Conservation (phyloP, 1,284 basidiomycete genomes). For the Leccinum griseonigrum region DNA sequence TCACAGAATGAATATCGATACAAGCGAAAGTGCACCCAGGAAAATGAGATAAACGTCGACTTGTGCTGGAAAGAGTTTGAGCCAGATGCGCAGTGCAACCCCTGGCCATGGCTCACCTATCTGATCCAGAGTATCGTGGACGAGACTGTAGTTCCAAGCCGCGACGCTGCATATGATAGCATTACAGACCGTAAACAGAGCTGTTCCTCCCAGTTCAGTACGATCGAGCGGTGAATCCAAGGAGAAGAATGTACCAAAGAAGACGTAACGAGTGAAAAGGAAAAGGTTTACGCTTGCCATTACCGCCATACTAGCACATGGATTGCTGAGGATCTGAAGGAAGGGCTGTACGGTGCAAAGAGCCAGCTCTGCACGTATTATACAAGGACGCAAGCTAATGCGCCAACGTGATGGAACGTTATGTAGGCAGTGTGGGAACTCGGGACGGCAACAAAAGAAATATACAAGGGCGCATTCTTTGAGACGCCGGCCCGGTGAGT, state of each 20-base stretch:
- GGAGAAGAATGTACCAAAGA: slow-evolving; percentile 43
- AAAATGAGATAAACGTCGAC: slow-evolving; percentile 63
- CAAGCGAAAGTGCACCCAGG: slow-evolving; percentile 56
- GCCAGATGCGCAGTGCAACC: background rate
- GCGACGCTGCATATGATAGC: slow-evolving; percentile 63
- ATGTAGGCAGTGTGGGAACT: slow-evolving; percentile 11
- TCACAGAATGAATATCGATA: slow-evolving; percentile 60
- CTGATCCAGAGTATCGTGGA: slow-evolving; percentile 28
- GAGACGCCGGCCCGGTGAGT: background rate
- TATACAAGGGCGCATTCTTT: background rate
- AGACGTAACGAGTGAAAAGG: slow-evolving; percentile 43
- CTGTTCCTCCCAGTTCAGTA: slow-evolving; percentile 36
- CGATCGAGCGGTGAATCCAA: background rate
- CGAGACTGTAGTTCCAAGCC: slow-evolving; percentile 65
- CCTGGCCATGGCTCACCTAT: slow-evolving; percentile 34
- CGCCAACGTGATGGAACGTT: slow-evolving; percentile 12
- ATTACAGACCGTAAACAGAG: slow-evolving; percentile 60
- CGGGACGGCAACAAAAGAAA: background rate
- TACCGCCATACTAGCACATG: slow-evolving; percentile 29
- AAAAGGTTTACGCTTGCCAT: slow-evolving; percentile 29
- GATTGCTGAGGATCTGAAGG: slow-evolving; percentile 19
- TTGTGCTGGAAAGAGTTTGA: slow-evolving; percentile 34
- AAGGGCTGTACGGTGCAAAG: slow-evolving; percentile 33
- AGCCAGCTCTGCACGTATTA: slow-evolving; percentile 27
- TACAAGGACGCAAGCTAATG: slow-evolving; percentile 1